Base-by-base conservation (phyloP, 768 basidiomycete species). In the Boletus rubescentipes region DNA sequence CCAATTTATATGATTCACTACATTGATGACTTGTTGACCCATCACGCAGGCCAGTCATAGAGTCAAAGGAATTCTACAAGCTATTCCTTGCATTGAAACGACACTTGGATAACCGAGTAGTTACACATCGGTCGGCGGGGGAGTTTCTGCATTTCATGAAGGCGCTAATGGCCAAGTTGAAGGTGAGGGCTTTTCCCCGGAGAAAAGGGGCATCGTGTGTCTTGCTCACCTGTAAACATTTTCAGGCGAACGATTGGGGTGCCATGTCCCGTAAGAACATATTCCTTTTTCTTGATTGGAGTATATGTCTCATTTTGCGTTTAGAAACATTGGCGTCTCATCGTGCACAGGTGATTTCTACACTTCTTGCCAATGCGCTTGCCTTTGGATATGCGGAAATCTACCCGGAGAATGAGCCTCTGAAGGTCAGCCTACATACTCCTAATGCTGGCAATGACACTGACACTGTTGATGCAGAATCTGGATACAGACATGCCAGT, bases 141-240 rank as follows among this genome's bases (percentile, higher is more conserved):
- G 75, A 80, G 51, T 86, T 86, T 58, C 67, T 85, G 7, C 76
- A 78, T 35, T 72, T 77, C 3, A 69, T 86, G 62, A 86, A 86
- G 64, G 81, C 81, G 0, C 55, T 86, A 39, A 86, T 86, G 84
- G 84, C 84, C 15, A 86, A 86, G 52, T 60, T 86, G 37, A 86
- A 85, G 75, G 84, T 81, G 43, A 53, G 50, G 32, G 16, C 49
- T 1, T 0, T 49, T 15, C 7, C 4, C 47, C 4, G 4, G 18
- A 14, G 15, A 16, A 12, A 12, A 10, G 0, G 8, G 4, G 16
- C 23, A n/a, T 34, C 30, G n/a, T 14, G 12, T 46, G 2, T 9
- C 26, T n/a, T 34, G 8, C 38, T 58, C n/a, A 50, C 23, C 36
- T 4, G 9, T 15, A 16, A 21, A 40, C 2, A 2, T 42, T 3